Percentiles rank a stretch among this genome's conserved stretches.
Evolutionary conservation across 2,329 filamentous ascomycete species (phyloP).

Genomic region (Setomelanomma holmii): DNA sequence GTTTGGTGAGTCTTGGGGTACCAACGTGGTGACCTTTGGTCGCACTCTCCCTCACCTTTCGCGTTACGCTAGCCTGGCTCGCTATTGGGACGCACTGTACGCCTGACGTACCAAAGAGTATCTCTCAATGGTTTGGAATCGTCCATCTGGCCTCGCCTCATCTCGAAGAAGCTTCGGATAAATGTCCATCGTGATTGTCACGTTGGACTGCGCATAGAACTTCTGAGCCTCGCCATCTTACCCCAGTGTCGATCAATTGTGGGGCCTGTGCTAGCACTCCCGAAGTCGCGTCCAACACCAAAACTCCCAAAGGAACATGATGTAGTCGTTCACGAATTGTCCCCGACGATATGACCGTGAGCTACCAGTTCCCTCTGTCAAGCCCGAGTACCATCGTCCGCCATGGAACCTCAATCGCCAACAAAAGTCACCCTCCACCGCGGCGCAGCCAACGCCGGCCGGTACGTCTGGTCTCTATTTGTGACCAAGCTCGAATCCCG

Average conservation of each 20-base stretch:
- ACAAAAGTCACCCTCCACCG: slow-evolving; percentile 57
- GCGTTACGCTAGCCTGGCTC: background rate
- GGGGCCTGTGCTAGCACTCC: no score
- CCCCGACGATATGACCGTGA: background rate
- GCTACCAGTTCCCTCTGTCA: background rate
- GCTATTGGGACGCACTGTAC: no score
- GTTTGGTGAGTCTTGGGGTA: no score
- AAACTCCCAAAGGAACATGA: background rate
- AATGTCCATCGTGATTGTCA: no score
- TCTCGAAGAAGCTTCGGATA: no score
- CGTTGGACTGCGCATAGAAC: no score
- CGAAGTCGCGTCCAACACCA: background rate
- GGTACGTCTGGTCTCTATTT: slow-evolving; percentile 67
- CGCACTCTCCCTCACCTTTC: background rate
- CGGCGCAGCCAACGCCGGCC: slow-evolving; percentile 52
- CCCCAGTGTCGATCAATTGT: background rate
- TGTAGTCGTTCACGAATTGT: background rate
- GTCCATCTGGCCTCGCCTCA: no score
- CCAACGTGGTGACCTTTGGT: background rate
- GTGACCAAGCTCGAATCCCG: slow-evolving; percentile 69
- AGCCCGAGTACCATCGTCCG: background rate
- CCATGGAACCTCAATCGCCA: slow-evolving; percentile 5
- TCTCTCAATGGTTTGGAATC: no score
- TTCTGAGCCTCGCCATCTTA: background rate
- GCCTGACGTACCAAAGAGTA: no score